Base-by-base conservation (phyloP, 2,329 filamentous ascomycete genomes). In the Penicillium polonicum region DNA sequence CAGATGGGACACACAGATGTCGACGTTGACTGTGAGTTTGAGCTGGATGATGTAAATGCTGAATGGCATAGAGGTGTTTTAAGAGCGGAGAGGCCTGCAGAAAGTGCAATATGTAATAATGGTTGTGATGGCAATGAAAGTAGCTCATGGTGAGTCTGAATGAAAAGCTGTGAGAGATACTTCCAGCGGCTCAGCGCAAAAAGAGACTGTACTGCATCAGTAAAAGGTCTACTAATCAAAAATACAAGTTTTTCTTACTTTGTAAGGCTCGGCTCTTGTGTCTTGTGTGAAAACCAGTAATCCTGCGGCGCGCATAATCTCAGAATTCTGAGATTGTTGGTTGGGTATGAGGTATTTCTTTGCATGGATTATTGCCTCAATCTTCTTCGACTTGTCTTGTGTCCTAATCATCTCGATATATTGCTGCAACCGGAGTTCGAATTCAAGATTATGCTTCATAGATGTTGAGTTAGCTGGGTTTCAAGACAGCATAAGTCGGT, bases 21-120 rank as follows among this genome's bases (percentile, higher is more conserved):
- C 2, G 86, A 86, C 1, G 88, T 83, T 29, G 78, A 79, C 46
- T 79, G 76, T 21, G 78, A 78, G 54, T 79, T 81, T 15, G 80
- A 79, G 15, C 78, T 82, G 10, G 83, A 82, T 1, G 84, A 82
- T 5, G 84, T 79, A 65, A 82, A 83, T 23, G 80, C 78, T 1
- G 88, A 89, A 77, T 97, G 92, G 72, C 94, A 99, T 17, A 91
- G 88, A 0, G 94, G 94, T 0, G 94, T 97, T 76, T 99, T 99
- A 64, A 99, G 87, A 1, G 94, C 92, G 0, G 92, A 97, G 10
- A 99, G 84, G 8, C 94, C 94, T 0, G 92, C 92, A 0, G 89
- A 91, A 10, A 99, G 84, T 13, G 94, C 94, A 60, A 95, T 89
- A 76, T 97, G 91, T 27, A 99, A 85, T 19, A 97, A 84, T 0